phyloP scores from a whole-genome alignment of 202 grass and related monocot genomes.

The Schoenoplectus tabernaemontani region DNA sequence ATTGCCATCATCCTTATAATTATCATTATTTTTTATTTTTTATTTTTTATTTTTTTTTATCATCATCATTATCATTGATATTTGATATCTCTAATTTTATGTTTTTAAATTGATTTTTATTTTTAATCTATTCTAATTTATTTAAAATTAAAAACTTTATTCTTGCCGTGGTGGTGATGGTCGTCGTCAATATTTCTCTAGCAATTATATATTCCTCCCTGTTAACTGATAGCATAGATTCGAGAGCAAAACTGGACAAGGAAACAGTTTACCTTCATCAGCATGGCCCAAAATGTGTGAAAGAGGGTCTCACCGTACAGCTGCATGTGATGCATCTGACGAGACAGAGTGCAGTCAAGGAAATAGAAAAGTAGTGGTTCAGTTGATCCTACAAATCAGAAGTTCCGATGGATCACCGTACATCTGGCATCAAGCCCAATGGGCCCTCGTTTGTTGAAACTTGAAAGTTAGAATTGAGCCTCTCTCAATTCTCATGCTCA shows the following conservation, averaged over 20 bases:
- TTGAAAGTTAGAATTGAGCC: not conserved
- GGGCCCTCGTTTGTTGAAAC: not conserved
- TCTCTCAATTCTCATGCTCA: not conserved
- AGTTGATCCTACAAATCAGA: not conserved
- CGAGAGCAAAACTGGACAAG: not conserved
- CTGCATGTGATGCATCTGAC: not conserved
- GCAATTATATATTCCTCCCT: too few relatives aligned
- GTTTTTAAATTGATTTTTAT: too few relatives aligned
- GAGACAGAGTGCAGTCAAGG: not conserved
- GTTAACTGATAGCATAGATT: too few relatives aligned
- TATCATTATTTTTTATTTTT: too few relatives aligned
- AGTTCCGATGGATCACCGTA: not conserved
- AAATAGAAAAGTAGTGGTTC: not conserved
- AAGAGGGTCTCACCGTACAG: not conserved
- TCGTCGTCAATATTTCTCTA: too few relatives aligned
- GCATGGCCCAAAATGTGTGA: not conserved
- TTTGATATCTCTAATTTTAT: too few relatives aligned
- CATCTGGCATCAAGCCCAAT: slow-evolving; percentile 4
- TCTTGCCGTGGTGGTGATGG: too few relatives aligned
- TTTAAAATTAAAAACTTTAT: too few relatives aligned
- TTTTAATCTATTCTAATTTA: too few relatives aligned
- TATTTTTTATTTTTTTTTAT: too few relatives aligned
- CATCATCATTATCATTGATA: too few relatives aligned
- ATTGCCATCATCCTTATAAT: too few relatives aligned
- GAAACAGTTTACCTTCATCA: not conserved